Evolutionary conservation across 495 filamentous ascomycete species (phyloP).

Genomic region (Penicillium cinerascens): DNA sequence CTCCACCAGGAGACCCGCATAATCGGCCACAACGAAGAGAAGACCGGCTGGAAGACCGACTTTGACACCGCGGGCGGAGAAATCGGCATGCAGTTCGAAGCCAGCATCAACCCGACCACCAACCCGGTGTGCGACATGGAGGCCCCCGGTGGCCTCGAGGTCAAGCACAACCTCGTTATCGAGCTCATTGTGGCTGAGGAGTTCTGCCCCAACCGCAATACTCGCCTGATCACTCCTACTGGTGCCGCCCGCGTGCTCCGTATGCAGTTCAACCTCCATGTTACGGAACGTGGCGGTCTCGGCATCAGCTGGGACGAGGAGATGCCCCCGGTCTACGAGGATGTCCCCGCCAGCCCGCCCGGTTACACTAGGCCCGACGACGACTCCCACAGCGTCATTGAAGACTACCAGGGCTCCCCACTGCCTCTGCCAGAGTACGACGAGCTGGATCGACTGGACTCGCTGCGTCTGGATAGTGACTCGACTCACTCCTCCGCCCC

Average conservation of each 20-base stretch:
- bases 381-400: constrained; percentile 34
- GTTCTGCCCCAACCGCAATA: constrained; percentile 68
- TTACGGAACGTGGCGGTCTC: constrained; percentile 82
- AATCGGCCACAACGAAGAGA: constrained; percentile 71
- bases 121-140: constrained; percentile 78
- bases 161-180: constrained; percentile 80
- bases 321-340: constrained; percentile 88
- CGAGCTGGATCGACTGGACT: constrained; percentile 45
- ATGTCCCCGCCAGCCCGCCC: constrained; percentile 86
- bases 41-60: constrained; percentile 94
- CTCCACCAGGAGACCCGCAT: constrained; percentile 72
- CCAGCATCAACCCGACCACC: constrained; percentile 55
- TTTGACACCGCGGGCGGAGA: constrained; percentile 66
- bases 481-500: constrained; percentile 35
- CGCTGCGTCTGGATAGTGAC: constrained; percentile 36
- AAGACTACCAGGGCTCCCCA: constrained; percentile 45
- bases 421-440: constrained; percentile 40
- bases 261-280: constrained; percentile 79
- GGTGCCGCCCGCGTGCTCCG: constrained; percentile 86
- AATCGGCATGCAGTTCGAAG: constrained; percentile 81
- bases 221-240: constrained; percentile 72
- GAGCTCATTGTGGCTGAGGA: constrained; percentile 96
- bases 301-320: constrained; percentile 98
- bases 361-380: constrained; percentile 57
- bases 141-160: constrained; percentile 68